phyloP scores from a whole-genome alignment of 352 stramenopile species.

The Aphanomyces stellatus region DNA sequence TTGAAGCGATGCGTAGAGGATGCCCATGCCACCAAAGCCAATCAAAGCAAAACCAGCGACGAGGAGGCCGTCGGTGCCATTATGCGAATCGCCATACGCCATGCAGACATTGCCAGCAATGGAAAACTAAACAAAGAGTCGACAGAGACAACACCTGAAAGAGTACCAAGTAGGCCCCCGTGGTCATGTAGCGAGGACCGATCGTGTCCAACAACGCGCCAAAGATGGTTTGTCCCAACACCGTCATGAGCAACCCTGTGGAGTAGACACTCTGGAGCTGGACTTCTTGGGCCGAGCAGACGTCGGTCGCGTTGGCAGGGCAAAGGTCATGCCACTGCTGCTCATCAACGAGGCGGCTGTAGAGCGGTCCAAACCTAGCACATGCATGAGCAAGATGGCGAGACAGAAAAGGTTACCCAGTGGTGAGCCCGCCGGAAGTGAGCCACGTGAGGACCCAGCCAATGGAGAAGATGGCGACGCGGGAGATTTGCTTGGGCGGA shows the following conservation, averaged over 20 bases:
- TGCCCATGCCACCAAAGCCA: conserved; percentile 17
- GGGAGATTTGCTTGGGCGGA: too few relatives aligned
- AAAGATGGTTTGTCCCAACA: conserved; percentile 14
- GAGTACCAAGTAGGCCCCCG: not conserved
- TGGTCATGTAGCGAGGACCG: conserved; percentile 14
- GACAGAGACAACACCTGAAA: not conserved
- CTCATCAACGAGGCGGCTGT: conserved; percentile 1
- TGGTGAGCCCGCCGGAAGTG: not conserved
- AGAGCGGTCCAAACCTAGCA: conserved; percentile 11
- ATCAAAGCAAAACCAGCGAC: conserved; percentile 9
- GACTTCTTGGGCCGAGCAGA: conserved; percentile 13
- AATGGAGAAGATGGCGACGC: not conserved
- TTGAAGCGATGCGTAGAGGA: conserved; percentile 13
- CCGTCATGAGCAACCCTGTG: conserved; percentile 8
- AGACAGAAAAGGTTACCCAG: not conserved
- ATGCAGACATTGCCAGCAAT: conserved; percentile 17
- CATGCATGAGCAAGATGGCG: not conserved
- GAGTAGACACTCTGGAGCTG: conserved; percentile 17
- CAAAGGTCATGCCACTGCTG: conserved; percentile 18
- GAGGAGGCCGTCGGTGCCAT: conserved; percentile 14
- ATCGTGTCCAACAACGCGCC: conserved; percentile 2
- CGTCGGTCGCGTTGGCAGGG: not conserved
- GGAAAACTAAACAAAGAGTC: conserved; percentile 1
- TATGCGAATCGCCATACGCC: conserved; percentile 1
- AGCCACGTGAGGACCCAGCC: not conserved